phyloP scores from a whole-genome alignment of 768 basidiomycete species.

The Kwoniella pini region DNA sequence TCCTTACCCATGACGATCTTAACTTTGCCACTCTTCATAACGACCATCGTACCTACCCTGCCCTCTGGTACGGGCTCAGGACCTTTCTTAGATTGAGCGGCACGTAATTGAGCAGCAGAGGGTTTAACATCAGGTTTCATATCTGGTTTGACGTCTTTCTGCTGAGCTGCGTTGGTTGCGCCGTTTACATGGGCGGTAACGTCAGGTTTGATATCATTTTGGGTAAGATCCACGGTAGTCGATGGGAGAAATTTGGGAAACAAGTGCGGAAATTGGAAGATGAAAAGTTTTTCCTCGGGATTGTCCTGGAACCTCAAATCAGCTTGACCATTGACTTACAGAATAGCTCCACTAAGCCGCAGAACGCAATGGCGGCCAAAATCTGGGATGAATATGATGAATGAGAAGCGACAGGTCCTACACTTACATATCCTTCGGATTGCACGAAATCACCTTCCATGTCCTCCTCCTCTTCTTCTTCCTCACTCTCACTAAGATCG shows the following conservation, averaged over 20 bases:
- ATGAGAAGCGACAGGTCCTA: not conserved
- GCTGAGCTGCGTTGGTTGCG: not conserved
- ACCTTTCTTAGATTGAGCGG: slow-evolving; percentile 22
- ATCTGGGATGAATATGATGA: not conserved
- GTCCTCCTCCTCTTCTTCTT: slow-evolving; percentile 49
- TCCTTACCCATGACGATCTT: slow-evolving; percentile 81
- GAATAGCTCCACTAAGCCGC: too few relatives aligned
- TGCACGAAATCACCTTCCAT: slow-evolving; percentile 46
- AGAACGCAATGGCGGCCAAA: not conserved
- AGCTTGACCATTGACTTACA: too few relatives aligned
- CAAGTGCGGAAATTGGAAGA: slow-evolving; percentile 85
- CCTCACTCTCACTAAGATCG: slow-evolving; percentile 52
- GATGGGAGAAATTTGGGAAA: slow-evolving; percentile 71
- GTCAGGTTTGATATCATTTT: slow-evolving; percentile 56
- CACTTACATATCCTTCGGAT: slow-evolving; percentile 28
- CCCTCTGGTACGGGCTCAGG: slow-evolving; percentile 63
- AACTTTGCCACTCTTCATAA: slow-evolving; percentile 79
- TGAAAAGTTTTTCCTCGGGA: slow-evolving; percentile 61
- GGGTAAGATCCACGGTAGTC: slow-evolving; percentile 50
- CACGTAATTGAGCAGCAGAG: slow-evolving; percentile 16
- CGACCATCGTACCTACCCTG: slow-evolving; percentile 76
- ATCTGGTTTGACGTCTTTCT: slow-evolving; percentile 60
- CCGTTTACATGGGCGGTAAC: slow-evolving; percentile 22
- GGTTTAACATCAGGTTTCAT: slow-evolving; percentile 53
- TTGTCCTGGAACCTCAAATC: slow-evolving; percentile 47